Evolutionary conservation across 2,329 filamentous ascomycete genomes (phyloP), one percentile per base, ranked within the genome.

Genomic region (Aspergillus chevalieri): DNA sequence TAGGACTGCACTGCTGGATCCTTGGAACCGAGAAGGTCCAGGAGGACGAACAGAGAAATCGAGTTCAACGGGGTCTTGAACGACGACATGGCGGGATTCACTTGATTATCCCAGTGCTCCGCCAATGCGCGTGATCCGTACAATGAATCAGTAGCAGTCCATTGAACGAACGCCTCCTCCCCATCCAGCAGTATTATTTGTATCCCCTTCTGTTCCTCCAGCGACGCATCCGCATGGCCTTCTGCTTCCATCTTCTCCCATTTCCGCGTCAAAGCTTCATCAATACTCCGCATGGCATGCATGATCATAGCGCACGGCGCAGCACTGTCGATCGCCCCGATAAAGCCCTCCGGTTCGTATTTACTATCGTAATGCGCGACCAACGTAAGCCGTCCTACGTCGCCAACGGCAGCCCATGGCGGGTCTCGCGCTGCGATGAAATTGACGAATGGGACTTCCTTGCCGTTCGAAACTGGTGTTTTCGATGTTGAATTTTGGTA

Each of bases 361-460:
- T 95, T 87, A 65, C 84, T 91, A 62, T 98, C 93, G 67, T 95
- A 97, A 66, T 98, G 93, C 38, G 93, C 93, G 6, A 92, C 93
- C 48, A 98, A 78, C 12, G 89, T 92, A 63, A 97, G 73, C 44
- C 90, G 77, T 39, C 85, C 84, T 2, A 93, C 84, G 57, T 96
- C 85, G 1, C 91, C 92, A 0, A 74, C 68, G 5, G 77, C 72
- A 1, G 84, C 76, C 82, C 89, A 93, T 1, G 93, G 93, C 46
- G 93, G 93, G 68, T 97, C 92, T 47, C 91, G 82, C 33, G 83
- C 86, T 50, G 92, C 84, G 52, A 97, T 87, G 49, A 97, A 76
- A 65, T 96, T 98, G 47, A 81, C 76, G 66, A 98, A 97, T 0
- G 89, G 89, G 0, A 97, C 75, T 6, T 87, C 77, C 48, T 77